Base-by-base conservation (phyloP, 768 basidiomycete genomes). In the Boletellus emodensis region DNA sequence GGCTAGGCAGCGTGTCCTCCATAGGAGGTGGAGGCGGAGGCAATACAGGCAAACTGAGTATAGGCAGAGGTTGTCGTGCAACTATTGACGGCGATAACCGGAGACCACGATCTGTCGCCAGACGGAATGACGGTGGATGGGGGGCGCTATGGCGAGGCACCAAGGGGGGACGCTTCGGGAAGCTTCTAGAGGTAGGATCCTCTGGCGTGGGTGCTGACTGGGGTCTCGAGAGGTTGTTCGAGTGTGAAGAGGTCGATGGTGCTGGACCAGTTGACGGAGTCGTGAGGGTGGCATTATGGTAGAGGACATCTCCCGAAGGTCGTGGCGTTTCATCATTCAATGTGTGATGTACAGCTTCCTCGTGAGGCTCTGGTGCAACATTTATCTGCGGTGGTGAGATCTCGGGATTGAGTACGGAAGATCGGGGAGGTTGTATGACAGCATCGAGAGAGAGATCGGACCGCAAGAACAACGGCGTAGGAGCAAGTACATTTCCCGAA, bases 1-100 rank as follows among this genome's bases (percentile, higher is more conserved):
- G 48, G 38, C 58, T 57, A 26, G 60, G 57, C 1, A 48, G 44
- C 3, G 54, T 13, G 17, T 49, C 54, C 26, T 44, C 36, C 6
- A 53, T 32, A 40, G 61, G 53, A 4, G 60, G 55, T 7, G 69
- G 61, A 7, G 67, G 59, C 7, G 18, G 38, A 11, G 75, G 74
- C 12, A 82, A 64, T 17, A 70, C 70, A 4, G 83, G 83, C 4
- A 85, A 67, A 59, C 74, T 75, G 15, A 77, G 60, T 40, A 80
- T 57, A 3, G 81, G 77, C 61, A 77, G 69, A 3, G 73, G 71
- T 14, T 71, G 73, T 44, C 77, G 69, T n/a, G 70, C 58, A 22
- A 73, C 64, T 34, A 78, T 65, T 1, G 77, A 72, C 4, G 79
- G 79, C 7, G 75, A 73, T 5, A 79, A 60, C 17, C 76, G 72